Base-by-base conservation (phyloP, 2,329 filamentous ascomycete species). In the Ophiostoma populinum region DNA sequence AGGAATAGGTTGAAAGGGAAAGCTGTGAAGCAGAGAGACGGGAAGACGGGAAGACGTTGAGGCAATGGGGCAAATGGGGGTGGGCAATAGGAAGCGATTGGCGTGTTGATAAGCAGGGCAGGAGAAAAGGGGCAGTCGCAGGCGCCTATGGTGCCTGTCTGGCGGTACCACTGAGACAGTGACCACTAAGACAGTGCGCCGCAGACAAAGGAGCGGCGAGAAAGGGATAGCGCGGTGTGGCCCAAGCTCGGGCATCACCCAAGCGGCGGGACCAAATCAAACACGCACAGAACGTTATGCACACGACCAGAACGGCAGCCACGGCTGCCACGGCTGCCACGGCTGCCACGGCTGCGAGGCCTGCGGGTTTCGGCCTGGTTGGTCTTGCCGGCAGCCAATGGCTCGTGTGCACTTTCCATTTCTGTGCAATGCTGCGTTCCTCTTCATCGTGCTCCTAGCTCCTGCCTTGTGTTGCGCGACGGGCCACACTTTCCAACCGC, bases 221-320 rank as follows among this genome's bases (percentile, higher is more conserved):
- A 37, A 38, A 40, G 26, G 31, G 40, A 34, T 35, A 20, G 24
- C 34, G 28, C 32, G 21, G 32, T 25, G 33, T 30, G 34, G 38
- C 31, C 37, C 16, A 33, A 39, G 37, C 37, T 35, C 24, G 32
- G 34, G n/a, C n/a, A n/a, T n/a, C 26, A 27, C 32, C 24, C 26
- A 33, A 33, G 36, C n/a, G n/a, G n/a, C n/a, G n/a, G n/a, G n/a
- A n/a, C n/a, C n/a, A n/a, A n/a, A n/a, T n/a, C n/a, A n/a, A n/a
- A n/a, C n/a, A n/a, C n/a, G n/a, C n/a, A n/a, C n/a, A n/a, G n/a
- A n/a, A n/a, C n/a, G n/a, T n/a, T n/a, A n/a, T n/a, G n/a, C n/a
- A n/a, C n/a, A n/a, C n/a, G n/a, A n/a, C n/a, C n/a, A n/a, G n/a
- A n/a, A n/a, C n/a, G n/a, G n/a, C n/a, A n/a, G n/a, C n/a, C n/a